Evolutionary conservation across 768 basidiomycete species (phyloP).

Genomic region (Coprinellus aureogranulatus): DNA sequence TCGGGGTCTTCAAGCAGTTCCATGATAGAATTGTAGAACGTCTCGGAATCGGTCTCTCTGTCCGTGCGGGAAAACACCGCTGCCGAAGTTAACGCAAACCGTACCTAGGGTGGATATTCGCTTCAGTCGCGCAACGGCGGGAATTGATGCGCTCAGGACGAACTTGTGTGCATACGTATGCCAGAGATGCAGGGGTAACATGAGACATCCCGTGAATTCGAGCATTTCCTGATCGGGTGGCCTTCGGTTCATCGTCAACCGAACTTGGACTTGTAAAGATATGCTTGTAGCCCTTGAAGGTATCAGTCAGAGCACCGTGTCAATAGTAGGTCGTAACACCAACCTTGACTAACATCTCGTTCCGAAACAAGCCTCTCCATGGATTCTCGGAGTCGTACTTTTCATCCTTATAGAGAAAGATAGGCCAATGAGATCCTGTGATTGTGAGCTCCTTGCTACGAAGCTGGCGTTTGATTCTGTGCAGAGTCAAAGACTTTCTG

Average conservation of each 20-base stretch:
- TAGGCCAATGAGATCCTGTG: no score
- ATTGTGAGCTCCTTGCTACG: no score
- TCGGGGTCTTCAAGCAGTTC: not conserved
- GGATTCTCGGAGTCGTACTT: no score
- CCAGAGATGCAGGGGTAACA: conserved; percentile 15
- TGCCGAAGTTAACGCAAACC: not conserved
- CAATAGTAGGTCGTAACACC: no score
- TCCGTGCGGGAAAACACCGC: not conserved
- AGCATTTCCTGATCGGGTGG: conserved; percentile 13
- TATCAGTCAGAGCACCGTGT: no score
- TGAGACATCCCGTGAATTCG: conserved; percentile 14
- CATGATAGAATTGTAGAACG: not conserved
- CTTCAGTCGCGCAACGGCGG: no score
- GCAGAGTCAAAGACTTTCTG: not conserved
- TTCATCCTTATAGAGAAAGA: no score
- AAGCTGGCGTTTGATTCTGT: not conserved
- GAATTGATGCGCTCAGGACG: not conserved
- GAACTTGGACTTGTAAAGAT: conserved; percentile 7
- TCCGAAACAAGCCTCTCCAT: no score
- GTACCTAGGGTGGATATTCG: no score
- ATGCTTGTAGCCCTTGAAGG: conserved; percentile 14
- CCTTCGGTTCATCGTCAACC: conserved; percentile 6
- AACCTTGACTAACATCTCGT: no score
- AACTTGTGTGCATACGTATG: conserved; percentile 10
- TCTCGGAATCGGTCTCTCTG: not conserved